Evolutionary conservation across 225 moss, liverwort and hornwort genomes (phyloP), one percentile per base, ranked within the genome.

Genomic region (Climacium dendroides): DNA sequence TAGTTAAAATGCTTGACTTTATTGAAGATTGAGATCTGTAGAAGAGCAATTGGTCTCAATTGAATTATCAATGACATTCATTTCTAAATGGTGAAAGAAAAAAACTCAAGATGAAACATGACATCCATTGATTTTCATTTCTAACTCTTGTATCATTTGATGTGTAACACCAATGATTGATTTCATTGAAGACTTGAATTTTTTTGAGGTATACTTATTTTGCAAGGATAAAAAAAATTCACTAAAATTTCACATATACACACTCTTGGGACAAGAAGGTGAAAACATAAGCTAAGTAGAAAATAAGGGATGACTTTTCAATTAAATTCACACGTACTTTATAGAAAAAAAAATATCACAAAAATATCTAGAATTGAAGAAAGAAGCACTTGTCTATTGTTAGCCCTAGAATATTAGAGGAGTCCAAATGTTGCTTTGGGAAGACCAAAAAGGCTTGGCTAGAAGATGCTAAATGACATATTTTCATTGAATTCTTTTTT

Each of bases 321-420:
- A 30, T 30, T 2, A 30, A 73, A 30, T 30, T 19, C 6, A 47
- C 1, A 30, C 4, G 4, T 30, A 19, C 2, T 18, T 47, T 4
- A 11, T 30, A 19, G 1, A 47, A 30, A 69, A 30, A 69, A 30
- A 18, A 47, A 30, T 7, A 15, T 26, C 1, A 19, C 6, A 0
- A 19, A 73, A 48, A 30, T 30, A 71, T 26, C 2, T 41, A 15
- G 0, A 25, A 8, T 9, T 25, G 41, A 41, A 25, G 3, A 41
- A 41, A 41, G 12, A 25, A 39, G 8, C 8, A 24, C n/a, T 1
- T 39, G 0, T n/a, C n/a, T n/a, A n/a, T 39, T 1, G 2, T 69
- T 7, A 69, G 11, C 1, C 4, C 7, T 13, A 14, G 3, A 41
- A 43, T 0, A 0, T 71, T 25, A 0, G 9, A 71, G 2, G 43